phyloP scores from a whole-genome alignment of 768 basidiomycete genomes.

The Auriscalpium vulgare region DNA sequence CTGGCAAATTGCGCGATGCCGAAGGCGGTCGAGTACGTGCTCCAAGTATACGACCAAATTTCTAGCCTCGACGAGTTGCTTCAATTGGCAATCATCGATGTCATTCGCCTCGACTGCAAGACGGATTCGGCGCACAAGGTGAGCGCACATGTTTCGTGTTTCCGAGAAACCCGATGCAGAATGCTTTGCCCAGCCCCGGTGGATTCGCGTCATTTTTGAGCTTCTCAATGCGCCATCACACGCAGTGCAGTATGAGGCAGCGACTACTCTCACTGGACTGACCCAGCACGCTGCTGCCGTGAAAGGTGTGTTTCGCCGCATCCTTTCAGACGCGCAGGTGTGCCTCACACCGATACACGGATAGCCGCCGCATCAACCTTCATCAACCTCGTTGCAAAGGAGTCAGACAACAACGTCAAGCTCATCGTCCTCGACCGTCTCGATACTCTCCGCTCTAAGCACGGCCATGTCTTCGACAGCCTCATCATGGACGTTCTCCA shows the following conservation, averaged over 20 bases:
- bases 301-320: slow-evolving; percentile 51
- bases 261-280: slow-evolving; percentile 86
- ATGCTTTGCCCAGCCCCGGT: slow-evolving; percentile 54
- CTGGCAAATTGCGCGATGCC: slow-evolving; percentile 80
- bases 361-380: slow-evolving; percentile 84
- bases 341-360: too few relatives aligned
- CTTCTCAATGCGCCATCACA: slow-evolving; percentile 83
- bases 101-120: slow-evolving; percentile 85
- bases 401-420: slow-evolving; percentile 99
- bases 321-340: too few relatives aligned
- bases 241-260: slow-evolving; percentile 96
- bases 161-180: neutral
- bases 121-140: slow-evolving; percentile 78
- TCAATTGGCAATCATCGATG: slow-evolving; percentile 94
- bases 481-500: slow-evolving; percentile 96
- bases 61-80: slow-evolving; percentile 79
- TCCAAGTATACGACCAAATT: slow-evolving; percentile 79
- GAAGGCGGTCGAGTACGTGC: slow-evolving; percentile 87
- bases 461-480: slow-evolving; percentile 82
- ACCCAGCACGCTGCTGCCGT: slow-evolving; percentile 95
- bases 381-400: slow-evolving; percentile 85
- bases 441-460: slow-evolving; percentile 71
- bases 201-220: slow-evolving; percentile 91
- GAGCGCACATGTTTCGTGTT: slow-evolving; percentile 22
- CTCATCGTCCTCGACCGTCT: slow-evolving; percentile 93